phyloP scores from a whole-genome alignment of 1,139 yeast species.

The Wickerhamiella infanticola region DNA sequence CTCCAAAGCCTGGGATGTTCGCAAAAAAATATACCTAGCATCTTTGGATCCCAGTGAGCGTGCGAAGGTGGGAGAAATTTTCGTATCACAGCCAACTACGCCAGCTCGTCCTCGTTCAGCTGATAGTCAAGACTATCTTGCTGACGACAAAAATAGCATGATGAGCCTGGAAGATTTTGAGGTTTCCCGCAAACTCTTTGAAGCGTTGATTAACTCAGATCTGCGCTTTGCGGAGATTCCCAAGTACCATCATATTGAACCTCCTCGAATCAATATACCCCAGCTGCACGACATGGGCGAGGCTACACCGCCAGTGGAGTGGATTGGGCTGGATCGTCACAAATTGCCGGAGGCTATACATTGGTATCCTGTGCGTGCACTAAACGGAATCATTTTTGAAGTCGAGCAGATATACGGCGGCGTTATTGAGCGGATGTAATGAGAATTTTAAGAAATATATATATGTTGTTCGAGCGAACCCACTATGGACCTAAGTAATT shows the following conservation, averaged over 20 bases:
- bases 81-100: not conserved
- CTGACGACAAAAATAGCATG: not conserved
- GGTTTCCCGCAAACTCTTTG: not conserved
- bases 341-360: slow-evolving; percentile 78
- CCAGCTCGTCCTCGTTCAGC: not conserved
- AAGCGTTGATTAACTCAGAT: not conserved
- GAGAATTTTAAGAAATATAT: too few species aligned
- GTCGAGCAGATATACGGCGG: slow-evolving; percentile 22
- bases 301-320: slow-evolving; percentile 94
- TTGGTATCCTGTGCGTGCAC: slow-evolving; percentile 53
- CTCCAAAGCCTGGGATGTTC: slow-evolving; percentile 22
- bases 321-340: slow-evolving; percentile 88
- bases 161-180: not conserved
- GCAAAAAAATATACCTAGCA: slow-evolving; percentile 2
- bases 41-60: slow-evolving; percentile 1
- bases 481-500: too few species aligned
- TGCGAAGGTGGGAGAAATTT: not conserved
- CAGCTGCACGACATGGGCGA: slow-evolving; percentile 81
- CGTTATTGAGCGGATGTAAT: slow-evolving; percentile 4
- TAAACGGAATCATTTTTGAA: slow-evolving; percentile 59
- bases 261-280: slow-evolving; percentile 79
- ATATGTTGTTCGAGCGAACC: too few species aligned
- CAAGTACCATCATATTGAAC: slow-evolving; percentile 46
- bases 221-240: not conserved
- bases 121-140: not conserved